phyloP scores from a whole-genome alignment of 176 grass and related monocot genomes.

The Triticum timopheevii region DNA sequence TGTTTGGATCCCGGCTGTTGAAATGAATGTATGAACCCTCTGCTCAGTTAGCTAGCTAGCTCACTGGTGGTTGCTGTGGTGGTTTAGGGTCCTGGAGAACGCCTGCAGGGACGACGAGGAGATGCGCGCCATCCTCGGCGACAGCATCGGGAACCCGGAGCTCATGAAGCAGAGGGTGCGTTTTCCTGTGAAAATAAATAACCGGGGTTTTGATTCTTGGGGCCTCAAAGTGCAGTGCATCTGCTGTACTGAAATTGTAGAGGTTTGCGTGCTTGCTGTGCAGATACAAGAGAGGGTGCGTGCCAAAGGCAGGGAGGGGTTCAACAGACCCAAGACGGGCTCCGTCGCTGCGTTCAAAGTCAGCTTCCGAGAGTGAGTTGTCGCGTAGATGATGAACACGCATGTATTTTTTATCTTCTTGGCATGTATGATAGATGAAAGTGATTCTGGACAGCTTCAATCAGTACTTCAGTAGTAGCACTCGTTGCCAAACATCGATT shows the following conservation, averaged over 20 bases:
- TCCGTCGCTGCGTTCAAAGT: slow-evolving; percentile 84
- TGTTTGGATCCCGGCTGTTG: neutral
- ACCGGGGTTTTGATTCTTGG: neutral
- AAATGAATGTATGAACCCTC: neutral
- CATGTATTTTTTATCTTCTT: neutral
- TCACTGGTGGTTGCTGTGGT: neutral
- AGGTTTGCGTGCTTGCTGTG: neutral
- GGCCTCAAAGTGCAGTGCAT: neutral
- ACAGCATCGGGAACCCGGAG: slow-evolving; percentile 91
- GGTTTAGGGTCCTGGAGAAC: slow-evolving; percentile 80
- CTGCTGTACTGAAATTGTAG: neutral
- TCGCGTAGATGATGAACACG: neutral
- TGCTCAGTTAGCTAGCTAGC: neutral
- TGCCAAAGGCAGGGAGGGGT: slow-evolving; percentile 66
- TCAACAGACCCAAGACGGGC: slow-evolving; percentile 71
- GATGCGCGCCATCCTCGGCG: slow-evolving; percentile 80
- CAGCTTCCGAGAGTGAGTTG: slow-evolving; percentile 86
- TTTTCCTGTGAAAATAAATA: neutral
- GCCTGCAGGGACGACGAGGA: slow-evolving; percentile 82
- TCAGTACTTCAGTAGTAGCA: neutral
- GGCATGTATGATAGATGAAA: neutral
- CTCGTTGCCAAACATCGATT: neutral
- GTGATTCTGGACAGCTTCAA: neutral
- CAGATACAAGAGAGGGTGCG: slow-evolving; percentile 86
- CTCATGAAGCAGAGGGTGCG: slow-evolving; percentile 89